phyloP scores from a whole-genome alignment of 495 filamentous ascomycete genomes.

The Tuber melanosporum region DNA sequence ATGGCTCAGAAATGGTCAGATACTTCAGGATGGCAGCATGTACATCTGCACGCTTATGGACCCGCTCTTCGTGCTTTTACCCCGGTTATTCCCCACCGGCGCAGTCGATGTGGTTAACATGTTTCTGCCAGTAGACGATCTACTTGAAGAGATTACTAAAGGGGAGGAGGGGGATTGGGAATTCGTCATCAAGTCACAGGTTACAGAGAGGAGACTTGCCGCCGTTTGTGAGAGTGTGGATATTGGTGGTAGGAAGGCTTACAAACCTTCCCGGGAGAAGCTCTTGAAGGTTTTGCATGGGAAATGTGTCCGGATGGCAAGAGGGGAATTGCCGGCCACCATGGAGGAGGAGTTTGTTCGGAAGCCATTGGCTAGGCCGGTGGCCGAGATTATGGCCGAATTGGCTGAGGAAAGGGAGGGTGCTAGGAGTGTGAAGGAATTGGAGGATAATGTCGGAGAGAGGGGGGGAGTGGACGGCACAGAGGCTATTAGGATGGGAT shows the following conservation, averaged over 20 bases:
- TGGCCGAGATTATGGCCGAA: conserved; percentile 17
- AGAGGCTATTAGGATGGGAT: conserved; percentile 32
- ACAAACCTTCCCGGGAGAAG: conserved; percentile 64
- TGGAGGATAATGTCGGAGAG: conserved; percentile 69
- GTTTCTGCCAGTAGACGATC: conserved; percentile 73
- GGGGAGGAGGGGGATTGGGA: conserved; percentile 42
- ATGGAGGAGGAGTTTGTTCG: conserved; percentile 80
- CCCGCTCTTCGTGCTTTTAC: conserved; percentile 73
- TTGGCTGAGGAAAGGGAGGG: conserved; percentile 18
- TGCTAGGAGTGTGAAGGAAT: conserved; percentile 58
- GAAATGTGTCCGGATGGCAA: conserved; percentile 67
- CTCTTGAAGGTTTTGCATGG: conserved; percentile 58
- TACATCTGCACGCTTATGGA: conserved; percentile 80
- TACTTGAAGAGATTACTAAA: conserved; percentile 56
- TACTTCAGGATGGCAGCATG: conserved; percentile 60
- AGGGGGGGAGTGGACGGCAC: conserved; percentile 45
- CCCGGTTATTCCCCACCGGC: conserved; percentile 51
- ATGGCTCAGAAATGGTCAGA: conserved; percentile 45
- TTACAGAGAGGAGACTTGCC: conserved; percentile 51
- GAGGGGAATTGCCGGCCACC: conserved; percentile 61
- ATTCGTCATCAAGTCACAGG: conserved; percentile 41
- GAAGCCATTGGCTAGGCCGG: conserved; percentile 65
- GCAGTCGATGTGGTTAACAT: conserved; percentile 47
- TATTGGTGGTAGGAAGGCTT: conserved; percentile 74
- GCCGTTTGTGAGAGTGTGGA: conserved; percentile 72